Conservation (phyloP, 768 basidiomycete genomes). For the Lactarius vividus region DNA sequence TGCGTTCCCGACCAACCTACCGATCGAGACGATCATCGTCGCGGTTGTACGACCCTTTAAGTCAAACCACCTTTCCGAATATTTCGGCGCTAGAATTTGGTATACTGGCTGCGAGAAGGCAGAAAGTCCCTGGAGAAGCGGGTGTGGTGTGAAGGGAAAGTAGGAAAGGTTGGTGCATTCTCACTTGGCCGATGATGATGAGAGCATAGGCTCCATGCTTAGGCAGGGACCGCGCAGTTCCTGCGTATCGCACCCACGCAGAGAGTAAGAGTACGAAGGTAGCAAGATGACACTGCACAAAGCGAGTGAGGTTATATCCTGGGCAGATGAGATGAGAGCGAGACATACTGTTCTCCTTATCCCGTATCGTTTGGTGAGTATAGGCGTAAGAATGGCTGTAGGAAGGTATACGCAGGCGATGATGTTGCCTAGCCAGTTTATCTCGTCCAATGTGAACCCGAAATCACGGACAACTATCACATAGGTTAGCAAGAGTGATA, state of each 20-base stretch:
- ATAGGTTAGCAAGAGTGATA: neutral
- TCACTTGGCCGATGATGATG: constrained; percentile 68
- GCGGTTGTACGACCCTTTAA: constrained; percentile 74
- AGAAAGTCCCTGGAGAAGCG: constrained; percentile 49
- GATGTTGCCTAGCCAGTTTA: constrained; percentile 81
- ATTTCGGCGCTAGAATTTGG: constrained; percentile 76
- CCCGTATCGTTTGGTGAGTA: constrained; percentile 56
- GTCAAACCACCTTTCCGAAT: constrained; percentile 84
- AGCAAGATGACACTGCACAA: constrained; percentile 62
- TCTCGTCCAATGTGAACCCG: constrained; percentile 62
- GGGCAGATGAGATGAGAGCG: neutral
- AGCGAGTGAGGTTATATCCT: neutral
- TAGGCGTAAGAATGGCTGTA: constrained; percentile 55
- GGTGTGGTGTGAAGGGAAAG: neutral
- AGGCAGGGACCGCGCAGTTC: constrained; percentile 55
- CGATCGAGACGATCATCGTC: constrained; percentile 56
- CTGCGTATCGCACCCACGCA: constrained; percentile 76
- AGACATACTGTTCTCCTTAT: constrained; percentile 59
- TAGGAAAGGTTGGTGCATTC: constrained; percentile 3
- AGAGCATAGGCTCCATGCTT: constrained; percentile 57
- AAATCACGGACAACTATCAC: constrained; percentile 58
- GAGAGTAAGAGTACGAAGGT: constrained; percentile 53
- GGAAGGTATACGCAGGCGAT: constrained; percentile 62
- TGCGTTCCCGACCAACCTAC: constrained; percentile 28
- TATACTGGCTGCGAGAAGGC: constrained; percentile 68